phyloP scores from a whole-genome alignment of 1,284 basidiomycete species.

The Moesziomyces parantarcticus region DNA sequence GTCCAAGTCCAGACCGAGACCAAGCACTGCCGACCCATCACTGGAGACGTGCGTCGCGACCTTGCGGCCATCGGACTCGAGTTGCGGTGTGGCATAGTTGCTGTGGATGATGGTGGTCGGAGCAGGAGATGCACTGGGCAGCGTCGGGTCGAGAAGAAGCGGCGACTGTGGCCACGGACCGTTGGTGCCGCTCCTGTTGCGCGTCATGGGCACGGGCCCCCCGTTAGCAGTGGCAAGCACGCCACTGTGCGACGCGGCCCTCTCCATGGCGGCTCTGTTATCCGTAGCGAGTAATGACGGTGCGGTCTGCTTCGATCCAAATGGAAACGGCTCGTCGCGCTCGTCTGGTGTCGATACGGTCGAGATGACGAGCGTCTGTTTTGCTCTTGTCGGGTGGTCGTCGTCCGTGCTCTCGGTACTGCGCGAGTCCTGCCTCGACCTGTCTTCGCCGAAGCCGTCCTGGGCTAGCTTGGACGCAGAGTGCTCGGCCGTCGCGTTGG shows the following conservation, averaged over 20 bases:
- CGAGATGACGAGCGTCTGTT: conserved; percentile 36
- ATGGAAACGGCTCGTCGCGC: conserved; percentile 17
- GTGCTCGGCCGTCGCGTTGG: not conserved
- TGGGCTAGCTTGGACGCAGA: not conserved
- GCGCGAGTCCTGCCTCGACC: conserved; percentile 34
- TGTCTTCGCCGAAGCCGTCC: conserved; percentile 2
- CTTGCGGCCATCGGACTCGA: not conserved
- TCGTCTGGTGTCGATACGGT: conserved; percentile 37
- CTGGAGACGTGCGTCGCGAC: not conserved
- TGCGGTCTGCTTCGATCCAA: conserved; percentile 15
- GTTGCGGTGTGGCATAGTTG: conserved; percentile 18
- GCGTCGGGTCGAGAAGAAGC: conserved; percentile 28
- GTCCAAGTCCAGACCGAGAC: conserved; percentile 32
- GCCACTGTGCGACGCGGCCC: conserved; percentile 19
- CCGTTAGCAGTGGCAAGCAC: not conserved
- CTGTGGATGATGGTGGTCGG: conserved; percentile 36
- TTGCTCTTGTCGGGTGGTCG: conserved; percentile 9
- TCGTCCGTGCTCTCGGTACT: conserved; percentile 30
- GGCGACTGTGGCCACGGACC: conserved; percentile 53
- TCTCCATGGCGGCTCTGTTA: conserved; percentile 11
- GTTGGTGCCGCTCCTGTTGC: conserved; percentile 35
- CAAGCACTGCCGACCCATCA: conserved; percentile 5
- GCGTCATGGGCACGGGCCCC: conserved; percentile 22
- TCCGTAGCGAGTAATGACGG: conserved; percentile 11
- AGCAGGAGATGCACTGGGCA: conserved; percentile 16